Percentiles rank a stretch among this genome's conserved stretches.
Conservation (phyloP, 73 alveolate species). For the Paraurostyla sp. region DNA sequence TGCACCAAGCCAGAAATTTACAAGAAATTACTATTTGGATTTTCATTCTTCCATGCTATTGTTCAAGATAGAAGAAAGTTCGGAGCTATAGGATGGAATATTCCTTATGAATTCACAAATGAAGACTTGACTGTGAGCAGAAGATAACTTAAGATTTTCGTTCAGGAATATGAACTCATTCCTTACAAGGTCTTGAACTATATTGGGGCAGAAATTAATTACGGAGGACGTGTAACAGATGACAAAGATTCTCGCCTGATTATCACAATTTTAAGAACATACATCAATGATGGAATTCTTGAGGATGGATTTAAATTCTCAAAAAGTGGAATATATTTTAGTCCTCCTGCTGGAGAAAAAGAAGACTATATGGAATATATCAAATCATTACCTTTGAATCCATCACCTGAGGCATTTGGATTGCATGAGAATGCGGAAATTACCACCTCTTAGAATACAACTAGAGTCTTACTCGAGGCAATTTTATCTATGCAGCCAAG, state of each 20-base stretch:
- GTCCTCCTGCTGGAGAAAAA: slow-evolving; percentile 97
- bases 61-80: slow-evolving; percentile 99
- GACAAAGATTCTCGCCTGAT: slow-evolving; percentile 96
- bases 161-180: slow-evolving; percentile 91
- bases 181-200: slow-evolving; percentile 98
- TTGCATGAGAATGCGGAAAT: slow-evolving; percentile 99
- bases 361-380: slow-evolving; percentile 98
- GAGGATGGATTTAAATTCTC: slow-evolving; percentile 96
- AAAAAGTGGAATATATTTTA: slow-evolving; percentile 92
- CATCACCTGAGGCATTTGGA: slow-evolving; percentile 99
- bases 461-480: slow-evolving; percentile 94
- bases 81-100: slow-evolving; percentile 99
- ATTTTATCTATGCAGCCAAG: slow-evolving; percentile 96
- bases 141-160: slow-evolving; percentile 88
- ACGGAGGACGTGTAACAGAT: slow-evolving; percentile 99
- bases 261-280: slow-evolving; percentile 95
- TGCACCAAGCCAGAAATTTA: slow-evolving; percentile 97
- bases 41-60: slow-evolving; percentile 99
- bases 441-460: slow-evolving; percentile 97
- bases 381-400: slow-evolving; percentile 95
- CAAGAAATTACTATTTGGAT: slow-evolving; percentile 98
- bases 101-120: slow-evolving; percentile 96
- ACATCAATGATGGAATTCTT: slow-evolving; percentile 94
- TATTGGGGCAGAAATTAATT: slow-evolving; percentile 99
- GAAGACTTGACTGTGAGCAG: slow-evolving; percentile 94